Evolutionary conservation across 306 rosid species (phyloP).

Genomic region (Lithocarpus polystachyus): DNA sequence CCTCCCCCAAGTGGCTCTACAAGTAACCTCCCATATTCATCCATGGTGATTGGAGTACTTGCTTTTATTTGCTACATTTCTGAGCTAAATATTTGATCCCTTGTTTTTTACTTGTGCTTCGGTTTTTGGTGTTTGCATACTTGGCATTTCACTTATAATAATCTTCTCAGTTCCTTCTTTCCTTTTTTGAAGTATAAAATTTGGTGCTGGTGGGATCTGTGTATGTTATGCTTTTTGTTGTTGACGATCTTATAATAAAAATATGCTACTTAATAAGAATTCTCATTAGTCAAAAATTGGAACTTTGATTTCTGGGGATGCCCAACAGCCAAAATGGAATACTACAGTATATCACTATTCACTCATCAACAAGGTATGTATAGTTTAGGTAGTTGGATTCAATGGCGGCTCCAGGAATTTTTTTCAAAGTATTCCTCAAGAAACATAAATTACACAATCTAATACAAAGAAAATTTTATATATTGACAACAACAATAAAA

Average conservation of each 20-base stretch:
- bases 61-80: constrained; percentile 11
- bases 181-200: neutral
- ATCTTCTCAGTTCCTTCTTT: neutral
- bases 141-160: neutral
- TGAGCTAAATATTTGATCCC: neutral
- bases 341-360: neutral
- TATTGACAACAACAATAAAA: too few relatives aligned
- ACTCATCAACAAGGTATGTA: neutral
- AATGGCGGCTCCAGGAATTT: too few relatives aligned
- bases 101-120: neutral
- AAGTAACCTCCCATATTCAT: constrained; percentile 22
- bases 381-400: neutral
- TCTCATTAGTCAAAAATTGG: neutral
- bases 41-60: constrained; percentile 28
- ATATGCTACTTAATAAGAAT: neutral
- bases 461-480: too few relatives aligned
- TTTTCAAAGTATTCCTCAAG: too few relatives aligned
- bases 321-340: neutral
- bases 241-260: neutral
- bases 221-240: neutral
- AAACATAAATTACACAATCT: too few relatives aligned
- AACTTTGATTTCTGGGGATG: neutral
- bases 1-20: constrained; percentile 17
- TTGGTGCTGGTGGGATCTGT: neutral
- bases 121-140: neutral